Percentiles rank a stretch among this genome's conserved stretches.
phyloP scores from a whole-genome alignment of 2,329 filamentous ascomycete species.

The Uncinocarpus reesii region DNA sequence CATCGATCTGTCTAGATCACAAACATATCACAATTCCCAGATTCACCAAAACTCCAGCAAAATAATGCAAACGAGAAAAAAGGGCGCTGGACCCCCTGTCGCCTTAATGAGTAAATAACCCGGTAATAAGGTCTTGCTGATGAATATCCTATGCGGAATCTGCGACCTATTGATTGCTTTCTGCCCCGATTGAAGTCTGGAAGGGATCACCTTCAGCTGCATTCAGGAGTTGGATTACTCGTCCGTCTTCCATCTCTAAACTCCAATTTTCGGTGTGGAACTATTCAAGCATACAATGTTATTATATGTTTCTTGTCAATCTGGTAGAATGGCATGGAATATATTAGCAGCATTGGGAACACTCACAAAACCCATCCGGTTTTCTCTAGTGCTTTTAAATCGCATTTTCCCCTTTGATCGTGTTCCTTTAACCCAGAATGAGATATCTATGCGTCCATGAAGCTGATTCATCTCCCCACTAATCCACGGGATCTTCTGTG shows the following conservation, averaged over 20 bases:
- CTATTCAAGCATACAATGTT: constrained; percentile 25
- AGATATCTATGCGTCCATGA: constrained; percentile 79
- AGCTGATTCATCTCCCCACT: constrained; percentile 83
- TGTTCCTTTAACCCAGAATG: constrained; percentile 75
- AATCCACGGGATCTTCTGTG: constrained; percentile 71
- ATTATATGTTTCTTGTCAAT: constrained; percentile 1
- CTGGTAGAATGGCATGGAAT: constrained; percentile 1
- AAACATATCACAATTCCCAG: background rate
- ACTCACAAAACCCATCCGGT: constrained; percentile 49
- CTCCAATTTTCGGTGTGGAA: constrained; percentile 92
- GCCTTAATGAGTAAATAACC: background rate
- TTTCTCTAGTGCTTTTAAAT: constrained; percentile 65
- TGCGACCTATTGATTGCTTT: background rate
- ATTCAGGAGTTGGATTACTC: constrained; percentile 66
- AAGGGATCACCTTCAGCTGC: constrained; percentile 61
- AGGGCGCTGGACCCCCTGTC: background rate
- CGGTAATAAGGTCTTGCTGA: background rate
- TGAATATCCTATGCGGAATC: background rate
- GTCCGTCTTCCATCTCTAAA: constrained; percentile 56
- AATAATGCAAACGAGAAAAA: background rate
- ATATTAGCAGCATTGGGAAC: constrained; percentile 17
- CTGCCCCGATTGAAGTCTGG: constrained; percentile 19
- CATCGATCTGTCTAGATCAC: background rate
- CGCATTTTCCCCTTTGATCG: constrained; percentile 61
- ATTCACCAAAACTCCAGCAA: constrained; percentile 10